These are phyloP conservation scores for Calocybe indica DNA, from an alignment of 768 basidiomycete species.

Conservation along the genomic window DNA sequence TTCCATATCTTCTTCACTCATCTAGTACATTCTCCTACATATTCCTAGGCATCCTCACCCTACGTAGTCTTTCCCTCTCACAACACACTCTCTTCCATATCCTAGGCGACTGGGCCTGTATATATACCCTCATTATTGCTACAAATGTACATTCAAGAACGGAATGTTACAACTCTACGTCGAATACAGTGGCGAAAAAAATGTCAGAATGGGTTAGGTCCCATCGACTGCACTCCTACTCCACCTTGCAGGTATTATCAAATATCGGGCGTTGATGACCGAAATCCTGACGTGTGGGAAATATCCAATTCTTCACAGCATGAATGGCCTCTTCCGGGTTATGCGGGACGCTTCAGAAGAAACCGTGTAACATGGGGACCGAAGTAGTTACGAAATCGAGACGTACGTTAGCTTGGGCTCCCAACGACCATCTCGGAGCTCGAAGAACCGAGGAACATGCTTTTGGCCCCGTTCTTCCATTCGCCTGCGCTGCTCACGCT, in stretches of 20 bases:
- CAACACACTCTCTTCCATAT: neutral
- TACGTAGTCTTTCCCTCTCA: neutral
- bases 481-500: conserved; percentile 71
- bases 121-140: conserved; percentile 20
- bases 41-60: neutral
- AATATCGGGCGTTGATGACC: too few species aligned
- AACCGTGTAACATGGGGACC: conserved; percentile 3
- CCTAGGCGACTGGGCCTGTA: conserved; percentile 11
- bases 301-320: conserved; percentile 80
- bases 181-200: conserved; percentile 15
- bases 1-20: neutral
- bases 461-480: conserved; percentile 69
- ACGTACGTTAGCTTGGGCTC: conserved; percentile 71
- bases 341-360: conserved; percentile 53
- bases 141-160: conserved; percentile 22
- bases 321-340: conserved; percentile 60
- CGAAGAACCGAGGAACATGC: conserved; percentile 80
- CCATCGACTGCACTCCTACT: conserved; percentile 1
- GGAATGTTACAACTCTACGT: conserved; percentile 23
- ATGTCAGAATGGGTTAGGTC: conserved; percentile 5
- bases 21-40: neutral
- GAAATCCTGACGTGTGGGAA: conserved; percentile 20
- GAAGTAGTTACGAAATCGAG: neutral
- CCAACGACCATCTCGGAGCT: conserved; percentile 72
- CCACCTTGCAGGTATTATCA: neutral